A percentile compares a stretch with the other conserved stretches of the same genome.
phyloP scores from a whole-genome alignment of 192 early-diverging fungal genomes.

The Gamsiella multidivaricata region DNA sequence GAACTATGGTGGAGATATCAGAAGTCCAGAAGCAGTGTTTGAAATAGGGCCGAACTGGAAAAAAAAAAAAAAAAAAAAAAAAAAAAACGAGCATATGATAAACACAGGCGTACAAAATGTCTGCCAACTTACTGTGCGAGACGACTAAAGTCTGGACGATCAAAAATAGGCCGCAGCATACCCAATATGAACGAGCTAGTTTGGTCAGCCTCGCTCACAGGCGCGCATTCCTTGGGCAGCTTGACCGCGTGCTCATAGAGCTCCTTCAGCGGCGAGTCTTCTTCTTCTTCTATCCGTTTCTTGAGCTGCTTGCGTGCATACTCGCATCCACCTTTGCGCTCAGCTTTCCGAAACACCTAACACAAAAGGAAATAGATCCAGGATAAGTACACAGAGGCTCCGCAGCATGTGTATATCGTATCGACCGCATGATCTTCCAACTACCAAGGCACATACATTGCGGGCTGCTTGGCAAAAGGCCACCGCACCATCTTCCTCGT shows the following conservation, averaged over 20 bases:
- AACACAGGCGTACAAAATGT: neutral
- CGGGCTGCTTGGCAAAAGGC: constrained; percentile 8
- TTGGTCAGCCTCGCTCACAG: constrained; percentile 21
- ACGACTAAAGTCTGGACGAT: constrained; percentile 17
- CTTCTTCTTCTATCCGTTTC: constrained; percentile 16
- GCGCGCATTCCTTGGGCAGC: constrained; percentile 15
- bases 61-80: neutral
- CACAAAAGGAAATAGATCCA: neutral
- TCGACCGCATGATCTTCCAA: constrained; percentile 1
- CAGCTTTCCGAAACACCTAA: constrained; percentile 20
- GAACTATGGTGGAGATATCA: constrained; percentile 5
- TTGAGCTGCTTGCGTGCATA: constrained; percentile 11
- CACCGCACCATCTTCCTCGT: constrained; percentile 14
- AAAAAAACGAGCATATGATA: neutral
- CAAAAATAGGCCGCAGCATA: constrained; percentile 22
- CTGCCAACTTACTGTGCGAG: constrained; percentile 17
- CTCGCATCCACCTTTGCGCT: neutral
- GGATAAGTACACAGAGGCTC: constrained; percentile 7
- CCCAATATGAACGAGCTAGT: constrained; percentile 19
- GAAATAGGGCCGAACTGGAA: neutral
- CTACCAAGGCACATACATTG: constrained; percentile 14
- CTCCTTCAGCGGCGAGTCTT: constrained; percentile 17
- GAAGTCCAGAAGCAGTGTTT: neutral
- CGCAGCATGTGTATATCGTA: neutral
- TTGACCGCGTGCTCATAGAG: constrained; percentile 30